Evolutionary conservation across 192 early-diverging fungal genomes (phyloP).

Genomic region (Coemansia sp.): DNA sequence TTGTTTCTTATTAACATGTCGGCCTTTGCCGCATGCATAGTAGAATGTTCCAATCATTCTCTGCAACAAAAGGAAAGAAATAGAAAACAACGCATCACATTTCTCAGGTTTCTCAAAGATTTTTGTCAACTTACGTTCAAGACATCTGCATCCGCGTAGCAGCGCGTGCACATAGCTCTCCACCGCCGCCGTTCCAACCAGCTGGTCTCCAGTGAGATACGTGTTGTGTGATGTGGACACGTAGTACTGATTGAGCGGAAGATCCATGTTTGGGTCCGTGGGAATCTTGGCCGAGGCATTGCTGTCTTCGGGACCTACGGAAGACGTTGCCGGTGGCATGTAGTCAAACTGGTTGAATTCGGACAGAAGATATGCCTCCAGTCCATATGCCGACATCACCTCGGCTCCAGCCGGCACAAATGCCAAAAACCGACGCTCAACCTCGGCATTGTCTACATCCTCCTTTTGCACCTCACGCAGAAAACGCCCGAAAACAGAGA

Average conservation of each 20-base stretch:
- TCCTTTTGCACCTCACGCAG: constrained; percentile 50
- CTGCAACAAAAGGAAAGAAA: too few species aligned
- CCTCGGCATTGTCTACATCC: constrained; percentile 17
- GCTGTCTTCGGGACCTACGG: background rate
- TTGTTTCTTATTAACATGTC: background rate
- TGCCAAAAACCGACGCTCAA: constrained; percentile 29
- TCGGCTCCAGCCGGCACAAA: constrained; percentile 28
- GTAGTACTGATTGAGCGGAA: constrained; percentile 76
- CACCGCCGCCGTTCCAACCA: constrained; percentile 74
- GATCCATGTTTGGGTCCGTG: constrained; percentile 38
- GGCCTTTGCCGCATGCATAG: background rate
- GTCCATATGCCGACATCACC: constrained; percentile 40
- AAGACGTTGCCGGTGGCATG: background rate
- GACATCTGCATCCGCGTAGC: constrained; percentile 82
- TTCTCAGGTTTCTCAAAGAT: background rate
- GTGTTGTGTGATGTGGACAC: constrained; percentile 92
- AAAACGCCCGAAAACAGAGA: constrained; percentile 40
- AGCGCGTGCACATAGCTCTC: constrained; percentile 88
- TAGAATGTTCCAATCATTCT: too few species aligned
- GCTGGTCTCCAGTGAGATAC: constrained; percentile 82
- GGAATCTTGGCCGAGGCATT: background rate
- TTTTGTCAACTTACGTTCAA: constrained; percentile 60
- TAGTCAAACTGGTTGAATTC: constrained; percentile 33
- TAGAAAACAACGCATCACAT: too few species aligned
- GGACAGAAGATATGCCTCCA: constrained; percentile 48